These are phyloP conservation scores for Dissophora ornata DNA, from an alignment of 192 early-diverging fungal species.

Conservation along the genomic window DNA sequence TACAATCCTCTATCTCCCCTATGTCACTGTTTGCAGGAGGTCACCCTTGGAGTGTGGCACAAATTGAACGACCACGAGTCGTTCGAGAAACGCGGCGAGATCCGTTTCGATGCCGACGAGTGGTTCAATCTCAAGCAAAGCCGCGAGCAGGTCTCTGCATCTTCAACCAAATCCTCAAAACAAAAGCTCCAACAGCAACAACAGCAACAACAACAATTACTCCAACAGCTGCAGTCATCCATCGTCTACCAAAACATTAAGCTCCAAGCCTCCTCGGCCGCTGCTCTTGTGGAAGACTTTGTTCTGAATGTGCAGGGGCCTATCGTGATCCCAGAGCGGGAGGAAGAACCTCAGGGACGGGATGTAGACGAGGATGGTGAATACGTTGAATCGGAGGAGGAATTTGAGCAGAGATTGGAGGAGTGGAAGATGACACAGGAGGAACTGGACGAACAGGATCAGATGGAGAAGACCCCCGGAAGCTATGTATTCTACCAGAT, in stretches of 20 bases:
- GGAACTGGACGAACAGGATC: slow-evolving; percentile 4
- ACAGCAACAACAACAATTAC: slow-evolving; percentile 14
- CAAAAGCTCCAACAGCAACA: slow-evolving; percentile 13
- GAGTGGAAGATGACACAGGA: slow-evolving; percentile 40
- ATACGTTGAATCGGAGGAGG: slow-evolving; percentile 39
- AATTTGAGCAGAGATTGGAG: slow-evolving; percentile 26
- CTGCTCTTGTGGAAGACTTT: slow-evolving; percentile 28
- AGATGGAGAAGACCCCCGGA: slow-evolving; percentile 19
- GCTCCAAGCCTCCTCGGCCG: neutral
- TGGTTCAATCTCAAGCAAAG: slow-evolving; percentile 17
- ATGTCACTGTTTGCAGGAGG: no score
- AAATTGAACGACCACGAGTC: slow-evolving; percentile 51
- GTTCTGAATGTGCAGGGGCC: slow-evolving; percentile 40
- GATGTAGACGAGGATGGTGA: slow-evolving; percentile 13
- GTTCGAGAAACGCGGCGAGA: slow-evolving; percentile 52
- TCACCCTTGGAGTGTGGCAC: slow-evolving; percentile 50
- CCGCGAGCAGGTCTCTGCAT: slow-evolving; percentile 4
- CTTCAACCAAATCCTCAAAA: slow-evolving; percentile 6
- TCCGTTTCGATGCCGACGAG: slow-evolving; percentile 31
- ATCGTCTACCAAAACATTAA: slow-evolving; percentile 24
- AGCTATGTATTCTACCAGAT: slow-evolving; percentile 48
- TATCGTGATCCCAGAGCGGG: slow-evolving; percentile 5
- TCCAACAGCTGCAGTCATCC: slow-evolving; percentile 1
- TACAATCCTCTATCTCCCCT: no score
- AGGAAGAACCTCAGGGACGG: neutral